Evolutionary conservation across 371 early-diverging fungal species (phyloP).

Genomic region (Mortierella sp.): DNA sequence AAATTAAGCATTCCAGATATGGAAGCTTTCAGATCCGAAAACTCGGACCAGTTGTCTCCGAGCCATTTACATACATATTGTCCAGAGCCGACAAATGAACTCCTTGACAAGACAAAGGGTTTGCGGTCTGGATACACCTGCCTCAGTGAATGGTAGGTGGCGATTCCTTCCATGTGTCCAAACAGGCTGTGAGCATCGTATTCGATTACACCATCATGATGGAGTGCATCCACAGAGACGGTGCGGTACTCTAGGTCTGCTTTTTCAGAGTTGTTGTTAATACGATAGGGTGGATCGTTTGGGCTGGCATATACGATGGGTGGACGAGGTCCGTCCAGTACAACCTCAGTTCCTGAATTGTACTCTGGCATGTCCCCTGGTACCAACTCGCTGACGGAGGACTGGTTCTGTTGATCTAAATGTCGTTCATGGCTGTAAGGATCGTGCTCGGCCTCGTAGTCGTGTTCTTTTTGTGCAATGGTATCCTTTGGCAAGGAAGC

Average conservation of each 20-base stretch:
- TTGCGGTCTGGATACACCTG: constrained; percentile 56
- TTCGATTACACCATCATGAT: constrained; percentile 62
- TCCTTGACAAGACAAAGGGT: constrained; percentile 78
- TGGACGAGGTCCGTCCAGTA: constrained; percentile 4
- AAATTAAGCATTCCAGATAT: constrained; percentile 70
- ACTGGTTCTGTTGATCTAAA: too few species aligned
- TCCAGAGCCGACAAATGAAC: constrained; percentile 78
- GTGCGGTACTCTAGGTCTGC: constrained; percentile 62
- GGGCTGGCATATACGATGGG: constrained; percentile 15
- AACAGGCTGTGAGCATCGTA: constrained; percentile 76
- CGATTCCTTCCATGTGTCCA: constrained; percentile 66
- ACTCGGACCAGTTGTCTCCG: constrained; percentile 56
- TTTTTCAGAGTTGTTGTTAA: constrained; percentile 58
- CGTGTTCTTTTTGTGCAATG: constrained; percentile 17
- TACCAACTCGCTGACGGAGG: too few species aligned
- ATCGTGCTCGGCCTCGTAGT: constrained; percentile 17
- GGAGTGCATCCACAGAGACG: constrained; percentile 63
- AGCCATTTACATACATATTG: constrained; percentile 74
- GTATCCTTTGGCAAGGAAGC: constrained; percentile 11
- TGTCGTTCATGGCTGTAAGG: constrained; percentile 5
- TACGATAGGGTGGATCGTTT: constrained; percentile 58
- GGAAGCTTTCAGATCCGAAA: constrained; percentile 63
- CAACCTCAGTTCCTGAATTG: not conserved
- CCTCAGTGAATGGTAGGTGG: constrained; percentile 59
- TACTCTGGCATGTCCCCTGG: not conserved